These are phyloP conservation scores for Ziziphus jujuba DNA, from an alignment of 306 rosid genomes.

Conservation along the genomic window DNA sequence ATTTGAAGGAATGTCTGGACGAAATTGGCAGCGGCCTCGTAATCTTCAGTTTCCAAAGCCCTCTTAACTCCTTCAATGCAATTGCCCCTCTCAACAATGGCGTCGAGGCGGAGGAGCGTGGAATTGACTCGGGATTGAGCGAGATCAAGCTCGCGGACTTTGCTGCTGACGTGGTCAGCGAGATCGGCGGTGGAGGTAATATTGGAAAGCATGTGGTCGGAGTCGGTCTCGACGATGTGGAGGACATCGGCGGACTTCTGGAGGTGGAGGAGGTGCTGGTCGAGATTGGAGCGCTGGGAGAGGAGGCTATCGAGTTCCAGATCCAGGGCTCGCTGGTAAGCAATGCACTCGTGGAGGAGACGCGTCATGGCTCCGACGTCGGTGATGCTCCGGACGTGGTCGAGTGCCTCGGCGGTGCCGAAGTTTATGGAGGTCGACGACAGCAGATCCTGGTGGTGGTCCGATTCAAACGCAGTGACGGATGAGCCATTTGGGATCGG, in stretches of 20 bases:
- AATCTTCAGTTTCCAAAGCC: slow-evolving; percentile 67
- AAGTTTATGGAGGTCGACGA: slow-evolving; percentile 39
- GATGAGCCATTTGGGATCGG: slow-evolving; percentile 47
- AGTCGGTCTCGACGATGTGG: slow-evolving; percentile 63
- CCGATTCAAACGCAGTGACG: slow-evolving; percentile 22
- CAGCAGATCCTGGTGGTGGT: slow-evolving; percentile 15
- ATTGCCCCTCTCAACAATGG: slow-evolving; percentile 71
- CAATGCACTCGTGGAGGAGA: slow-evolving; percentile 64
- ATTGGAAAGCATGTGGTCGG: slow-evolving; percentile 52
- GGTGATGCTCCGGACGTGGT: slow-evolving; percentile 38
- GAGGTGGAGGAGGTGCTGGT: slow-evolving; percentile 63
- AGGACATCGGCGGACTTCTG: slow-evolving; percentile 71
- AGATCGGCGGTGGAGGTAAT: slow-evolving; percentile 53
- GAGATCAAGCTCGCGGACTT: slow-evolving; percentile 90
- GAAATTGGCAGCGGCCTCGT: slow-evolving; percentile 59
- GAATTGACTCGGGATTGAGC: slow-evolving; percentile 83
- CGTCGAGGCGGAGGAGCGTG: slow-evolving; percentile 79
- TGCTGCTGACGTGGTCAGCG: slow-evolving; percentile 56
- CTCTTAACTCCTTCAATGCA: slow-evolving; percentile 72
- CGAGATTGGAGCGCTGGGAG: slow-evolving; percentile 77
- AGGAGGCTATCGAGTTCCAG: slow-evolving; percentile 66
- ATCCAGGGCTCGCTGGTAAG: slow-evolving; percentile 58
- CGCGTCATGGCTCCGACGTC: slow-evolving; percentile 65
- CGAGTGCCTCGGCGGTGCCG: slow-evolving; percentile 43
- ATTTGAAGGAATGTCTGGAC: slow-evolving; percentile 69